Base-by-base conservation (phyloP, 1,139 yeast genomes). In the Spathaspora sp. region DNA sequence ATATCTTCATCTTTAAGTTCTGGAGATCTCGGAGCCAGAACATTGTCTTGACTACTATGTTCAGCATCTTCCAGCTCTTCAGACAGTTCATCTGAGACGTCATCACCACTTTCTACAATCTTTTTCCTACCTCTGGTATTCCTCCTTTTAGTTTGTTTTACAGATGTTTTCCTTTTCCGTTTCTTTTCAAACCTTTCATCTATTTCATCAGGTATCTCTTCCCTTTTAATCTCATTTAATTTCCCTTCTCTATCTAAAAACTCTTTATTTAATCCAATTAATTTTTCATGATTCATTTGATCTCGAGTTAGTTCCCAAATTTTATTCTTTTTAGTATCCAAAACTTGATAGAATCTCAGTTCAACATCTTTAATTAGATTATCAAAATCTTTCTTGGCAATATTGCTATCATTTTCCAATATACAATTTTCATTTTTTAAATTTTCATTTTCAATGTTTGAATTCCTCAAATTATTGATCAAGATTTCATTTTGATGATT, bases 291-390 rank as follows among this genome's bases (percentile, higher is more conserved):
- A 8, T 48, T 38, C 8, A 36, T 29, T 11, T 37, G 33, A 6
- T 13, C 37, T 16, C 43, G 43, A 6, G 47, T 18, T 24, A 74
- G 56, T 46, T 70, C 61, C 57, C 71, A 62, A 8, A 74, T 74
- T 49, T 54, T 60, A 44, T 61, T 64, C 51, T 72, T 71, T 52
- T 74, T 74, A 23, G 68, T 50, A 45, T 66, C 64, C 41, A 74
- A 56, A 5, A 70, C 64, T 44, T 62, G 68, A 49, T 66, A 67
- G 44, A 72, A 72, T 51, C 71, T 69, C 47, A 57, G 60, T 48
- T 71, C 70, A 29, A 73, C 46, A 53, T 74, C 78, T 2, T 55
- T 48, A 2, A 68, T 51, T 3, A 74, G 64, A 15, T 37, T 36
- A 13, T 60, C 48, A 48, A 66, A 65, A 39, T 72, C 71, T 5